Conservation (phyloP, 1,284 basidiomycete species). For the Microbotryum lychnidis-dioicae region DNA sequence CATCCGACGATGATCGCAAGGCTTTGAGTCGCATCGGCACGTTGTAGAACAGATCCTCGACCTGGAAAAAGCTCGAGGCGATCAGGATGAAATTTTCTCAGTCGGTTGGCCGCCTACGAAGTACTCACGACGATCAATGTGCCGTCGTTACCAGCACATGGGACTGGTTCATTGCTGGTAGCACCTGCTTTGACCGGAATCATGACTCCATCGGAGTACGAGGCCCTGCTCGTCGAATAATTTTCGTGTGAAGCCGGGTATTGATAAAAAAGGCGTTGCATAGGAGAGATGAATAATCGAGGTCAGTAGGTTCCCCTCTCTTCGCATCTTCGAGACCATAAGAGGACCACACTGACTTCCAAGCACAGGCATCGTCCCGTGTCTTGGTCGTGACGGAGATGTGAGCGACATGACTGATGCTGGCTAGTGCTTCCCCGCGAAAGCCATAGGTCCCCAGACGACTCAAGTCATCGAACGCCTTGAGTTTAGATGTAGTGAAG, state of each 20-base stretch:
- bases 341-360: slow-evolving; percentile 58
- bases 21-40: slow-evolving; percentile 80
- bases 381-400: slow-evolving; percentile 86
- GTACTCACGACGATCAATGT: slow-evolving; percentile 70
- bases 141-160: slow-evolving; percentile 89
- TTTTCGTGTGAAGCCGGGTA: too few species aligned
- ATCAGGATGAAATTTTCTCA: background rate
- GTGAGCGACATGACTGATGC: slow-evolving; percentile 89
- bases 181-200: slow-evolving; percentile 60
- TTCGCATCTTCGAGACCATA: background rate
- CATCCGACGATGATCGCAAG: slow-evolving; percentile 76
- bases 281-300: background rate
- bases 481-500: slow-evolving; percentile 92
- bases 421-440: slow-evolving; percentile 92
- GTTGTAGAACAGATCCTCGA: slow-evolving; percentile 94
- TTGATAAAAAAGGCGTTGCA: background rate
- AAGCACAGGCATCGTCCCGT: slow-evolving; percentile 64
- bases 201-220: slow-evolving; percentile 66
- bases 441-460: slow-evolving; percentile 91
- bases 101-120: background rate
- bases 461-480: slow-evolving; percentile 75
- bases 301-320: background rate
- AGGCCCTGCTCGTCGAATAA: slow-evolving; percentile 52
- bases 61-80: slow-evolving; percentile 47
- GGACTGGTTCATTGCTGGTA: slow-evolving; percentile 60